Base-by-base conservation (phyloP, 352 stramenopile genomes). In the Pythium aphanidermatum region DNA sequence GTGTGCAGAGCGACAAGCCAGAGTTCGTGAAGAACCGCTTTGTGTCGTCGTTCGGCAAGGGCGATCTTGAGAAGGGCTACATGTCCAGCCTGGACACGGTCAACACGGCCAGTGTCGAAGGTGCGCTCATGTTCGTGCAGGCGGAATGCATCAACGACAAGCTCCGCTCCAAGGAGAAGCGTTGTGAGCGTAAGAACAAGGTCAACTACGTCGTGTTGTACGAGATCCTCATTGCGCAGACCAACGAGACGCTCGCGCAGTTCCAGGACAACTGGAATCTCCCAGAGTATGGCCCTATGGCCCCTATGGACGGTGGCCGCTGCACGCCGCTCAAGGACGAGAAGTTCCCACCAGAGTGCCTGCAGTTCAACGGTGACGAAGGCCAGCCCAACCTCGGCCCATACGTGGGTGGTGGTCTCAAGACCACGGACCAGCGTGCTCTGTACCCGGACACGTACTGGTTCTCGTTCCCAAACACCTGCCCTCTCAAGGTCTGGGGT, bases 151-250 rank as follows among this genome's bases (percentile, higher is more conserved):
- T 68, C 45, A 60, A 68, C 38, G 25, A 60, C 26, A 60, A 40
- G 28, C 19, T 29, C 2, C 41, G 56, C 21, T 35, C 44, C 4
- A 35, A 31, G n/a, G 26, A 46, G 11, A 23, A 56, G 24, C 51
- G 48, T 12, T 74, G 65, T 43, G 23, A 33, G 19, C 74, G 78
- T 32, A 86, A 85, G 60, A 71, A 63, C 44, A 54, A 51, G 14
- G 82, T 84, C 57, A 52, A 58, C 9, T 79, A 78, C 37, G 65
- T 90, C 27, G 73, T 85, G n/a, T 86, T 90, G 56, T 90, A 90
- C 55, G 73, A 87, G 33, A 23, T 86, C 12, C 46, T 76, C 19
- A 71, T 90, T 35, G 65, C 55, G 24, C 70, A 84, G 58, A 77
- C 74, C 16, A 81, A 81, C 50, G 64, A 79, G 41, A 69, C 74